Conservation (phyloP, 140 eudicot species). For the Bidens hawaiensis region DNA sequence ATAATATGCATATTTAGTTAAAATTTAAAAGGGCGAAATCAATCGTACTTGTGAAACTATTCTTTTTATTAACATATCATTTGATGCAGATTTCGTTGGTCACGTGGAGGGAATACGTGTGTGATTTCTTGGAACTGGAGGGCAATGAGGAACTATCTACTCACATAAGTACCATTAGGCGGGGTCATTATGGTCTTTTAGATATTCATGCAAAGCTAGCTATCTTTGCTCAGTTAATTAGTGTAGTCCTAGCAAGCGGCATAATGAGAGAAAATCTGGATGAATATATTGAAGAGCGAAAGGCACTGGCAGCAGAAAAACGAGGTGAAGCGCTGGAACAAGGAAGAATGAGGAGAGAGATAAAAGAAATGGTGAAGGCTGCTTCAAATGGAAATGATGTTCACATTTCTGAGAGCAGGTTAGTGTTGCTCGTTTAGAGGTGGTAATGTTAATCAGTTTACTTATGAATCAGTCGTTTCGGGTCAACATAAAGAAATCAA, state of each 20-base stretch:
- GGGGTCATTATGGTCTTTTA: constrained; percentile 82
- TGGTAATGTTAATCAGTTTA: neutral
- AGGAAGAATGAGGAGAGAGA: constrained; percentile 77
- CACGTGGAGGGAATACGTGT: constrained; percentile 83
- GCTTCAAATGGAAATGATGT: constrained; percentile 33
- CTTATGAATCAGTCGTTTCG: neutral
- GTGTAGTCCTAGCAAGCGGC: constrained; percentile 47
- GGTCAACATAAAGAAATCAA: neutral
- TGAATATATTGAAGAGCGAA: constrained; percentile 59
- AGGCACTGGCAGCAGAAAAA: constrained; percentile 52
- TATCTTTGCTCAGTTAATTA: constrained; percentile 54
- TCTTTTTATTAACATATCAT: constrained; percentile 7
- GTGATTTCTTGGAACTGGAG: constrained; percentile 73
- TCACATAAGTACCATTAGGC: constrained; percentile 58
- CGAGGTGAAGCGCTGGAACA: constrained; percentile 79
- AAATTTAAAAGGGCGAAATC: neutral
- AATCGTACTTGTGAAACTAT: neutral
- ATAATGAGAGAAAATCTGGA: constrained; percentile 66
- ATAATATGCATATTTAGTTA: neutral
- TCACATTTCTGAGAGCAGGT: constrained; percentile 46
- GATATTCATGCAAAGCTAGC: constrained; percentile 55
- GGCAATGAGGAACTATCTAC: constrained; percentile 30
- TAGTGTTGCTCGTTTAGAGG: neutral
- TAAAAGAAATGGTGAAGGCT: constrained; percentile 49
- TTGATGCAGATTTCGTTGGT: constrained; percentile 56